These are phyloP conservation scores for Melocanna baccifera DNA, from an alignment of 176 grass and related monocot species.

Conservation along the genomic window DNA sequence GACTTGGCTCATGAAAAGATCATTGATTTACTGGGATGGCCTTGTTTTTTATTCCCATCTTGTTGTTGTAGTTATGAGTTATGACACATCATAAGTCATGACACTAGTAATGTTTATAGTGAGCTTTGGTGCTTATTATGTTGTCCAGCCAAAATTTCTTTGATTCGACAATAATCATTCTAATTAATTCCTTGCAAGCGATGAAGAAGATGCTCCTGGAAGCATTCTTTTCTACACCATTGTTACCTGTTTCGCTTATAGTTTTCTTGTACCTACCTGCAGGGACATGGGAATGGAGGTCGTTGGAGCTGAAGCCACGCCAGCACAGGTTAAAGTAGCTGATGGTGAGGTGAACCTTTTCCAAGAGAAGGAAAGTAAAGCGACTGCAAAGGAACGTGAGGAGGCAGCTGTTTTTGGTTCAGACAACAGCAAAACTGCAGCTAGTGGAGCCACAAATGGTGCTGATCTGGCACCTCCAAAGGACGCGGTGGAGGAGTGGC, in stretches of 20 bases:
- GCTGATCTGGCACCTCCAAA: slow-evolving; percentile 51
- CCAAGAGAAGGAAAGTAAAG: slow-evolving; percentile 68
- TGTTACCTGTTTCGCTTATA: slow-evolving; percentile 1
- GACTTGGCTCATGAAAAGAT: neutral
- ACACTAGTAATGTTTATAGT: neutral
- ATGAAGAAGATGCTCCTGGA: neutral
- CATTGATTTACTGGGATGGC: neutral
- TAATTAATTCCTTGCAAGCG: neutral
- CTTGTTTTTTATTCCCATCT: neutral
- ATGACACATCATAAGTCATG: neutral
- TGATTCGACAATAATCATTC: neutral
- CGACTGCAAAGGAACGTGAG: slow-evolving; percentile 49
- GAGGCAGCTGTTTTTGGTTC: slow-evolving; percentile 53
- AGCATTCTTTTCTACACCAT: neutral
- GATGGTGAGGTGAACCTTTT: slow-evolving; percentile 53
- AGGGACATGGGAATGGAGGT: slow-evolving; percentile 87
- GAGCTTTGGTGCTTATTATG: neutral
- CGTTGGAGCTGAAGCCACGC: slow-evolving; percentile 50
- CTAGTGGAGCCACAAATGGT: slow-evolving; percentile 33
- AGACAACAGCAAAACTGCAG: slow-evolving; percentile 42
- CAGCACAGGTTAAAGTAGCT: slow-evolving; percentile 54
- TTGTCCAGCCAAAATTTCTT: neutral
- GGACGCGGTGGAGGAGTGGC: slow-evolving; percentile 86
- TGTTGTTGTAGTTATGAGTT: neutral
- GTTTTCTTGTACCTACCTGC: slow-evolving; percentile 21